Evolutionary conservation across 306 rosid species (phyloP).

Genomic region (Casuarina cunninghamiana): DNA sequence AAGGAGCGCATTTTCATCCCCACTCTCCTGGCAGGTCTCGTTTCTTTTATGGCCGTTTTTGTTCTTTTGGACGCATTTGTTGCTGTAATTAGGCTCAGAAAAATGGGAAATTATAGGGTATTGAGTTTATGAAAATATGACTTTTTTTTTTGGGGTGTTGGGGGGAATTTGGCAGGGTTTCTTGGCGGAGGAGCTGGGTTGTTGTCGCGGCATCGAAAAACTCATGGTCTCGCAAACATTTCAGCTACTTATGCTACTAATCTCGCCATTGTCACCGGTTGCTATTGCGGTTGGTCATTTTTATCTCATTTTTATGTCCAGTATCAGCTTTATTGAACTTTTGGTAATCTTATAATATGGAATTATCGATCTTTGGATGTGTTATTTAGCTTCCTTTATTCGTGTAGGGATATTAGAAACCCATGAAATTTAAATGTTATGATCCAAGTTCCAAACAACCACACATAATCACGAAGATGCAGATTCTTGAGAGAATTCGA

Average conservation of each 20-base stretch:
- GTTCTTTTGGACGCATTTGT: background rate
- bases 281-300: conserved; percentile 71
- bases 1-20: conserved; percentile 65
- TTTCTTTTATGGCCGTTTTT: background rate
- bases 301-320: background rate
- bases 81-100: conserved; percentile 2
- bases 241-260: conserved; percentile 75
- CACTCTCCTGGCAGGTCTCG: conserved; percentile 71
- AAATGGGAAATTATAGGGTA: conserved; percentile 6
- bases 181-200: conserved; percentile 83
- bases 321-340: conserved; percentile 9
- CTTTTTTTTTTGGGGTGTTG: background rate
- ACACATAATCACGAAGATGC: too few species aligned
- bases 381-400: background rate
- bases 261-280: conserved; percentile 67
- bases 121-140: background rate
- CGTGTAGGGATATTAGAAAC: background rate
- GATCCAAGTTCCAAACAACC: too few species aligned
- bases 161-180: conserved; percentile 51
- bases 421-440: background rate
- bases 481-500: too few species aligned
- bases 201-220: conserved; percentile 70
- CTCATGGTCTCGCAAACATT: conserved; percentile 60
- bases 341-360: conserved; percentile 1
- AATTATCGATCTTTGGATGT: background rate